These are phyloP conservation scores for Cryphonectria naterciae DNA, from an alignment of 2,329 filamentous ascomycete genomes.

Conservation along the genomic window DNA sequence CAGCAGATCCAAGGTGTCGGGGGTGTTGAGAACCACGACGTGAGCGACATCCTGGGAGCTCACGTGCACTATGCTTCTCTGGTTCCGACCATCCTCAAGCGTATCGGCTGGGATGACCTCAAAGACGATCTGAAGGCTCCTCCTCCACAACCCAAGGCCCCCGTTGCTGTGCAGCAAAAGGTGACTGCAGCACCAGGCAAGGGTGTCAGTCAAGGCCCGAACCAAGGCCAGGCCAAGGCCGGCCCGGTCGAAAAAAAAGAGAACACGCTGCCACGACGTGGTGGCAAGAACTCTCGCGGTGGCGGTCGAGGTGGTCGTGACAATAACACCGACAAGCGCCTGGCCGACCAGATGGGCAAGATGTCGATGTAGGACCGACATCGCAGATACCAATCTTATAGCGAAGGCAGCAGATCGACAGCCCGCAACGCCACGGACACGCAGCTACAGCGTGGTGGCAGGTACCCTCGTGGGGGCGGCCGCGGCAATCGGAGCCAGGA, in stretches of 20 bases:
- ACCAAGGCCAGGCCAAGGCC: constrained; percentile 4
- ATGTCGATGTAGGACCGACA: constrained; percentile 28
- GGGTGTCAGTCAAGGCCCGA: not conserved
- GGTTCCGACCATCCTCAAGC: constrained; percentile 67
- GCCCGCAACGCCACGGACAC: not conserved
- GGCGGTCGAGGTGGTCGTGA: constrained; percentile 16
- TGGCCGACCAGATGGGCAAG: constrained; percentile 26
- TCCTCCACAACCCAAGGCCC: constrained; percentile 1
- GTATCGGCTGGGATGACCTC: constrained; percentile 71
- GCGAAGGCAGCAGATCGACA: constrained; percentile 2
- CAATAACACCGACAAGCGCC: constrained; percentile 22
- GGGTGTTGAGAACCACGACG: constrained; percentile 69
- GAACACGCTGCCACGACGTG: constrained; percentile 25
- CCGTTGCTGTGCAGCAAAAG: constrained; percentile 7
- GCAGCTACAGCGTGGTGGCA: constrained; percentile 5
- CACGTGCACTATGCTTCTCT: constrained; percentile 74
- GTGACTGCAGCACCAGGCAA: constrained; percentile 1
- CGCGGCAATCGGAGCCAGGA: not conserved
- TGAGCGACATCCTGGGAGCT: constrained; percentile 66
- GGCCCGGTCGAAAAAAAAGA: constrained; percentile 23
- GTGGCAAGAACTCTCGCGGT: constrained; percentile 20
- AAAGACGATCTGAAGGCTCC: constrained; percentile 26
- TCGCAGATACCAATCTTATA: constrained; percentile 15
- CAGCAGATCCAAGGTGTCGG: constrained; percentile 71
- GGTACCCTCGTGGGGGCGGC: not conserved